Percentiles rank a stretch among this genome's conserved stretches.
These are phyloP conservation scores for Zygosaccharomyces pseudobailii DNA, from an alignment of 1,139 yeast species.

Conservation along the genomic window DNA sequence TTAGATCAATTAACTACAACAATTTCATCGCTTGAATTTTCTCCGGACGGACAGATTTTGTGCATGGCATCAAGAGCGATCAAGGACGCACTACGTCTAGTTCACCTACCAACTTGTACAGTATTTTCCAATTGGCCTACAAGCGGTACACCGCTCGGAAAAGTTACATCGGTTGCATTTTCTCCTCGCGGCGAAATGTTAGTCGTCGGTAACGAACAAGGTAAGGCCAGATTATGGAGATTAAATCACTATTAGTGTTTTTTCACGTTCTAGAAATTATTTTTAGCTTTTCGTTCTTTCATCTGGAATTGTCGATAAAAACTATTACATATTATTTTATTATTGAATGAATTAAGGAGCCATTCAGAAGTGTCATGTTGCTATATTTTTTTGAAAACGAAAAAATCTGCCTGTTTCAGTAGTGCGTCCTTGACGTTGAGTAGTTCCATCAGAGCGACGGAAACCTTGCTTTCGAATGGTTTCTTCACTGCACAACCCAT, in stretches of 20 bases:
- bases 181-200: constrained; percentile 80
- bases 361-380: not conserved
- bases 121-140: constrained; percentile 97
- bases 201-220: constrained; percentile 87
- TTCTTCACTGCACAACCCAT: constrained; percentile 9
- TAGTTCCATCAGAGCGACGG: constrained; percentile 13
- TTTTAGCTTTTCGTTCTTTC: not conserved
- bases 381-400: constrained; percentile 11
- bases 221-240: constrained; percentile 86
- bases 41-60: constrained; percentile 84
- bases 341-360: not conserved
- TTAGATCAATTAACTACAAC: constrained; percentile 81
- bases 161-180: constrained; percentile 77
- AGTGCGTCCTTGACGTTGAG: constrained; percentile 10
- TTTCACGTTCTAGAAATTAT: not conserved
- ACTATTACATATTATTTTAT: constrained; percentile 1
- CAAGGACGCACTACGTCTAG: constrained; percentile 80
- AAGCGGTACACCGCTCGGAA: constrained; percentile 90
- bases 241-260: constrained; percentile 58
- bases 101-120: constrained; percentile 82
- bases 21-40: constrained; percentile 67
- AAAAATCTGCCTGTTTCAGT: constrained; percentile 11
- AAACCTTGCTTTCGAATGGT: constrained; percentile 13
- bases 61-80: constrained; percentile 82
- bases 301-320: not conserved